A percentile compares a stretch with the other conserved stretches of the same genome.
Conservation (phyloP, 768 basidiomycete genomes). For the Mycena rosella region DNA sequence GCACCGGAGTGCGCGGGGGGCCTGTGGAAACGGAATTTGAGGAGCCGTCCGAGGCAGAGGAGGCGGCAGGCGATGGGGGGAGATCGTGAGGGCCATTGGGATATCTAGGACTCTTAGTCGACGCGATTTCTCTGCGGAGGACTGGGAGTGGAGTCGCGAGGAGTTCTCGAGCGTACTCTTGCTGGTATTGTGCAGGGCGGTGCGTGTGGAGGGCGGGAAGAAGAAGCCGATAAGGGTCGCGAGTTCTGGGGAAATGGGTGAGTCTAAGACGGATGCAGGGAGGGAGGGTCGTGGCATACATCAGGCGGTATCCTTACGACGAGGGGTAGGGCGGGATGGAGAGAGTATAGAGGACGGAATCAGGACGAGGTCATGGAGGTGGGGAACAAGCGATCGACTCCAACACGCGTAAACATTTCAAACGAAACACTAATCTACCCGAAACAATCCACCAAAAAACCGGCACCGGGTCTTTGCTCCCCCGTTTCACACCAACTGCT, state of each 20-base stretch:
- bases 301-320: constrained; percentile 66
- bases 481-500: constrained; percentile 1
- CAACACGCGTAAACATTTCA: background rate
- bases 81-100: constrained; percentile 31
- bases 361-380: constrained; percentile 24
- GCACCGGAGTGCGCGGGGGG: constrained; percentile 32
- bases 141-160: constrained; percentile 63
- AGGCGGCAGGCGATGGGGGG: constrained; percentile 36
- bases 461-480: background rate
- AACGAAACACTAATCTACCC: constrained; percentile 15
- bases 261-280: constrained; percentile 36
- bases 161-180: constrained; percentile 74
- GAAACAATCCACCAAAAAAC: background rate
- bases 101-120: constrained; percentile 27
- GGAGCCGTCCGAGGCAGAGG: constrained; percentile 33
- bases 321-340: constrained; percentile 53
- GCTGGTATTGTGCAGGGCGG: constrained; percentile 39
- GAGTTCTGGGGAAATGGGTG: constrained; percentile 67
- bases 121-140: constrained; percentile 63
- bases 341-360: constrained; percentile 34
- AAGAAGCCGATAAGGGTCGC: constrained; percentile 94
- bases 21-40: constrained; percentile 36
- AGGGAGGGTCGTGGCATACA: constrained; percentile 49
- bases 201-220: constrained; percentile 56
- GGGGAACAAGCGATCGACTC: constrained; percentile 14